These are phyloP conservation scores for Trichosporon sp. DNA, from an alignment of 1,284 basidiomycete genomes.

Conservation along the genomic window DNA sequence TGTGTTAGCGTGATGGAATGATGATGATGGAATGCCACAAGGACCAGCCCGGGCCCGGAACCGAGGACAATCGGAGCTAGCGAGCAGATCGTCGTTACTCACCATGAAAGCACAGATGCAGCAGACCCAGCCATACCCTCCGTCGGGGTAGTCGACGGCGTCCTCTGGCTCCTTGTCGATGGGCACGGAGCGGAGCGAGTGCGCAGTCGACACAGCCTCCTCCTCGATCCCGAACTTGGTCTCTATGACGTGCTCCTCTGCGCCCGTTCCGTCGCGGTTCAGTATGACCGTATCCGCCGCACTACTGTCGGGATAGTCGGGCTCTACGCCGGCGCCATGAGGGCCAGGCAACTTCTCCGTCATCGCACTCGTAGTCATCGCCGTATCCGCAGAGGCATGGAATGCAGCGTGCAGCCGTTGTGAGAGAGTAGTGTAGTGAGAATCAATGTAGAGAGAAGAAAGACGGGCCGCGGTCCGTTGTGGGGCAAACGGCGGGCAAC, in stretches of 20 bases:
- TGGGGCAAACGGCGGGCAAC: too few relatives aligned
- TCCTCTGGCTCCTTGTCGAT: conserved; percentile 15
- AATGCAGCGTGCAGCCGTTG: not conserved
- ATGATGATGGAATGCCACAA: too few relatives aligned
- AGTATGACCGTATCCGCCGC: not conserved
- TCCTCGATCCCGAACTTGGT: not conserved
- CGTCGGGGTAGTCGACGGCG: conserved; percentile 35
- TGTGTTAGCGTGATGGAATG: too few relatives aligned
- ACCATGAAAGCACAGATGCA: conserved; percentile 22
- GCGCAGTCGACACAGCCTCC: not conserved
- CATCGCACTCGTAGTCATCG: not conserved
- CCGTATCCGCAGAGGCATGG: not conserved
- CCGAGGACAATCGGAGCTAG: not conserved
- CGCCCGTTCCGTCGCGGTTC: not conserved
- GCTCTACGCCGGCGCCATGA: not conserved
- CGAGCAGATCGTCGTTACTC: not conserved
- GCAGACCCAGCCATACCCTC: conserved; percentile 50
- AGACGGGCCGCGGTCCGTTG: too few relatives aligned
- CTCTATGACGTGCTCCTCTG: not conserved
- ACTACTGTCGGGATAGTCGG: not conserved
- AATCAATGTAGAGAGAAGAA: not conserved
- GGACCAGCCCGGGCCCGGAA: too few relatives aligned
- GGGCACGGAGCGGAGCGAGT: conserved; percentile 3
- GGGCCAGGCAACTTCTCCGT: not conserved
- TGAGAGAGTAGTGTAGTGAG: not conserved